Evolutionary conservation across 2,329 filamentous ascomycete species (phyloP), one percentile per base, ranked within the genome.

Genomic region (Apiospora sp.): DNA sequence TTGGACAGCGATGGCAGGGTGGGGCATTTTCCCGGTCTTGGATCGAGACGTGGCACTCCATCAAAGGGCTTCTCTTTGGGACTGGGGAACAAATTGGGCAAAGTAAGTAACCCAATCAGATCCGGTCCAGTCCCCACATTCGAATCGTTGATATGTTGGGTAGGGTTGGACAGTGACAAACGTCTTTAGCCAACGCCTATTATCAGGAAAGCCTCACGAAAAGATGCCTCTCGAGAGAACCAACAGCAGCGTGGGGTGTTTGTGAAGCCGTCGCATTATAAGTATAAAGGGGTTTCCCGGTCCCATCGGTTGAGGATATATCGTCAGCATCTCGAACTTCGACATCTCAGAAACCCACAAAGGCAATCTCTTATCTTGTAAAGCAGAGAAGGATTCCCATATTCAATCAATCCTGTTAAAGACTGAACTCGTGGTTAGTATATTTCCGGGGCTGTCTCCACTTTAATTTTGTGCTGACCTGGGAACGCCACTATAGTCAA

Each of bases 181-280:
- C 30, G 30, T 37, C 54, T 41, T 64, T 64, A 41, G 58, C 30
- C 58, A 64, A 41, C 34, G 34, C 58, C 34, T 64, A 41, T 64
- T 41, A 41, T 41, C 58, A 64, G 19, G 19, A 41, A 64, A 64
- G 58, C 58, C 58, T 64, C 58, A 41, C 58, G 34, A 64, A 64
- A 41, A n/a, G 58, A 64, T 64, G 58, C 58, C 30, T 64, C 58
- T 64, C 34, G 34, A n/a, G 22, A 64, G 30, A 64, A 64, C 58
- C 34, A 64, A 64, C 58, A 41, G 58, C 58, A 37, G 34, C 58
- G 58, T 64, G 34, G 58, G 58, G 58, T 64, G 58, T 64, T n/a
- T 64, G 30, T 41, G 30, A 64, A 41, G 58, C 19, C 8, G 30
- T n/a, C 34, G 58, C 58, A 41, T 64, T 64, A 64, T 64, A 64